Evolutionary conservation across 208 protist genomes (phyloP).

Genomic region (Trypanosoma melophagium): DNA sequence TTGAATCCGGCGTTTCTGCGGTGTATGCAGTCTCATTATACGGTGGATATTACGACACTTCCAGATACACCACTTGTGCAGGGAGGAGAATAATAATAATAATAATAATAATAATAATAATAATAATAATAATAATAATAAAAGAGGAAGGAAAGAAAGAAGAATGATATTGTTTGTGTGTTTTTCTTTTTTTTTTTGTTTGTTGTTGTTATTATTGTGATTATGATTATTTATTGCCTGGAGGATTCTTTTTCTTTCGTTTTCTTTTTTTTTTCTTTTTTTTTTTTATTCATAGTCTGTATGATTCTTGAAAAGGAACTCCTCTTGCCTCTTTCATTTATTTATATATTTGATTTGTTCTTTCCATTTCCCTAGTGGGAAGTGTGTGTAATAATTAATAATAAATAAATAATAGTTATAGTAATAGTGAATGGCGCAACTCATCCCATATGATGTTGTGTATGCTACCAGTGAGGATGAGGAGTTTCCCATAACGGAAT

Average conservation of each 20-base stretch:
- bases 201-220: too few species aligned
- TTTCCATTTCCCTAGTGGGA: too few species aligned
- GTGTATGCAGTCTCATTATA: conserved; percentile 78
- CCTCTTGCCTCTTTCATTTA: background rate
- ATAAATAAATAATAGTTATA: background rate
- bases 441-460: conserved; percentile 79
- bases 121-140: background rate
- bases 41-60: conserved; percentile 59
- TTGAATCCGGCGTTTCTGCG: conserved; percentile 83
- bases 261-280: too few species aligned
- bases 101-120: background rate
- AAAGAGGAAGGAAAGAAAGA: background rate
- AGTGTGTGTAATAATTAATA: background rate
- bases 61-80: conserved; percentile 50
- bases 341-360: too few species aligned
- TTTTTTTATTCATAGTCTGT: too few species aligned
- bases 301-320: background rate
- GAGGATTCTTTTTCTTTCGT: too few species aligned
- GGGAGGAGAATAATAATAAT: background rate
- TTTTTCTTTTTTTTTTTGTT: too few species aligned
- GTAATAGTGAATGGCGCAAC: conserved; percentile 5
- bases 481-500: conserved; percentile 52
- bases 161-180: background rate
- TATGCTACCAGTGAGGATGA: conserved; percentile 81
- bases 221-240: too few species aligned